Base-by-base conservation (phyloP, 768 basidiomycete genomes). In the Dacryopinax spathularia region DNA sequence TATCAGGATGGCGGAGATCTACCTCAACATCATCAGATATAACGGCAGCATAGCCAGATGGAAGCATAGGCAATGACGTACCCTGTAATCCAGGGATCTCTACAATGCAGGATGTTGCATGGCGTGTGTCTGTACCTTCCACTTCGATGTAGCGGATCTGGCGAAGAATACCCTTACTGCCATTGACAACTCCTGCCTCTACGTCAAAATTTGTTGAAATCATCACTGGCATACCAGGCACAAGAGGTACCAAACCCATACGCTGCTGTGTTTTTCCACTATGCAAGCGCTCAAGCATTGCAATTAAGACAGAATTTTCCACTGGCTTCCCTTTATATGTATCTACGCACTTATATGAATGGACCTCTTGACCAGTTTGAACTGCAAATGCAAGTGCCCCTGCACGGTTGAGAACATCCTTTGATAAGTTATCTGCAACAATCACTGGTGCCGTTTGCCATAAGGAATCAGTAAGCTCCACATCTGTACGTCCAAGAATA, bases 111-210 rank as follows among this genome's bases (percentile, higher is more conserved):
- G 70, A 77, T 0, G 20, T 61, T 0, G 70, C 64, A 31, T 69
- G 33, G 0, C 41, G 27, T 12, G 59, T 22, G 0, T 72, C 73
- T 2, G 68, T 15, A 0, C 31, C 31, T 60, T 74, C 70, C 0
- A 41, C 20, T 0, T 16, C 16, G 60, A n/a, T n/a, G n/a, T 74
- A 77, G 0, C 71, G 16, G 1, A 77, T 71, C 2, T 48, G 64
- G 1, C 36, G 16, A 1, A 75, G 39, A 31, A 64, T 71, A 0
- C 76, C 76, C 0, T 43, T 60, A 18, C 67, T 67, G 0, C 77
- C 78, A 67, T 78, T 78, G 0, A 77, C 73, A 34, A 77, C 63
- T 0, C 77, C 77, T 5, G 69, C 67, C 25, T 70, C 62, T 0
- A 79, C 72, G 56, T 78, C 77, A 63, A 70, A 77, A 60, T 78